A percentile compares a stretch with the other conserved stretches of the same genome.
Evolutionary conservation across 2,329 filamentous ascomycete genomes (phyloP).

Genomic region (Fusarium gaditjirri): DNA sequence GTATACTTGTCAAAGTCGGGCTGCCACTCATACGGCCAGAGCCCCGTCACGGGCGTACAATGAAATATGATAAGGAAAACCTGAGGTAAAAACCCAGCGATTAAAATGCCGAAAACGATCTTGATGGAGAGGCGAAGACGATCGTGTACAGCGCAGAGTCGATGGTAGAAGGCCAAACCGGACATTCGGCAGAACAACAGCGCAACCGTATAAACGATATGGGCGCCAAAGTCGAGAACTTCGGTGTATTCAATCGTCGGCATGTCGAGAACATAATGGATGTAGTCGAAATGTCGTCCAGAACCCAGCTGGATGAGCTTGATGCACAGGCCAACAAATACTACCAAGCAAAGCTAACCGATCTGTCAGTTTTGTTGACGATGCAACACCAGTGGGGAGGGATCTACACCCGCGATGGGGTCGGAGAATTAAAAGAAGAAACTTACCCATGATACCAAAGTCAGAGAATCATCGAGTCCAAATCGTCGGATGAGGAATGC

Average conservation of each 20-base stretch:
- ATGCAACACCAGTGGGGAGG: background rate
- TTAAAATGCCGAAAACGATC: conserved; percentile 50
- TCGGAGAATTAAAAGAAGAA: background rate
- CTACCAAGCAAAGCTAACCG: conserved; percentile 51
- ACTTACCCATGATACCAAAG: conserved; percentile 51
- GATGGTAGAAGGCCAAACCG: conserved; percentile 62
- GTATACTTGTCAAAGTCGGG: conserved; percentile 51
- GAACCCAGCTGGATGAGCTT: conserved; percentile 59
- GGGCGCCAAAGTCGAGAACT: conserved; percentile 60
- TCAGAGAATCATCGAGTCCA: conserved; percentile 53
- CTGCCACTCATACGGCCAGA: conserved; percentile 64
- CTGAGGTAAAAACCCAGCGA: conserved; percentile 58
- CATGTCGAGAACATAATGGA: conserved; percentile 58
- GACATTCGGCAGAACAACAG: conserved; percentile 62
- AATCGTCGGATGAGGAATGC: conserved; percentile 51
- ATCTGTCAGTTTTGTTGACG: conserved; percentile 12
- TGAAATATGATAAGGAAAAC: conserved; percentile 63
- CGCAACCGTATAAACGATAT: conserved; percentile 62
- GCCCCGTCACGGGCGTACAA: conserved; percentile 60
- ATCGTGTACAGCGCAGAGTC: conserved; percentile 54
- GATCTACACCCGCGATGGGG: conserved; percentile 10
- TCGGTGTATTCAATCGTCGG: conserved; percentile 55
- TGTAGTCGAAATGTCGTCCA: conserved; percentile 58
- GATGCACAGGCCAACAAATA: conserved; percentile 56
- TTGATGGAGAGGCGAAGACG: conserved; percentile 51